Conservation (phyloP, 257 asterid genomes). For the Solanum ossicruentum region DNA sequence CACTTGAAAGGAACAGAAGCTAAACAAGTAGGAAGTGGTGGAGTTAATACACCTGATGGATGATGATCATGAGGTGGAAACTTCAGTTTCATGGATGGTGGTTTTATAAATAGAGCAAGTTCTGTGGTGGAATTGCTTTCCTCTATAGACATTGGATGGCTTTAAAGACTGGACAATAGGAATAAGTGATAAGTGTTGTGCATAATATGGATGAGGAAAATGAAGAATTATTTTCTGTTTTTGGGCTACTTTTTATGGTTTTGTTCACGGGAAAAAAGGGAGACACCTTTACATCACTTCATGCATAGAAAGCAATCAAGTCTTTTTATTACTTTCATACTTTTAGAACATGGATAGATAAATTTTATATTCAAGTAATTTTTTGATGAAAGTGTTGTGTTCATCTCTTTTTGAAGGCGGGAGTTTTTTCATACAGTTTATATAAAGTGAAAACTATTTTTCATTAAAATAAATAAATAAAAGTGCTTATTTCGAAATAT, state of each 20-base stretch:
- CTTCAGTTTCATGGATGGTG: neutral
- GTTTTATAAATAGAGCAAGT: constrained; percentile 19
- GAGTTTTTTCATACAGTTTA: no score
- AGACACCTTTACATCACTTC: neutral
- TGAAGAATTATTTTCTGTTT: neutral
- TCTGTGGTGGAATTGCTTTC: constrained; percentile 12
- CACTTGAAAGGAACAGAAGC: constrained; percentile 71
- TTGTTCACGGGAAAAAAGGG: neutral
- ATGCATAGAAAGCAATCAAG: no score
- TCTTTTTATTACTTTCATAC: no score
- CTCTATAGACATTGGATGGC: neutral
- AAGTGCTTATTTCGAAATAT: neutral
- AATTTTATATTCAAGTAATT: no score
- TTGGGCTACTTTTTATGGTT: neutral
- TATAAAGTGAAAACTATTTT: neutral
- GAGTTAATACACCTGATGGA: constrained; percentile 37
- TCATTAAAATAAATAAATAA: no score
- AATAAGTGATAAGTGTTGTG: neutral
- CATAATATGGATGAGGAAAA: neutral
- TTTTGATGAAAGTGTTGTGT: no score
- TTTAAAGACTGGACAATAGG: neutral
- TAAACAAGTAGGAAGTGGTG: constrained; percentile 34
- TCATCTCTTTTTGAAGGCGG: no score
- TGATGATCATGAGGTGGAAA: constrained; percentile 12
- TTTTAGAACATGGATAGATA: no score